phyloP scores from a whole-genome alignment of 805 yeast species.

The Cyberlindnera euphorbiiphila region DNA sequence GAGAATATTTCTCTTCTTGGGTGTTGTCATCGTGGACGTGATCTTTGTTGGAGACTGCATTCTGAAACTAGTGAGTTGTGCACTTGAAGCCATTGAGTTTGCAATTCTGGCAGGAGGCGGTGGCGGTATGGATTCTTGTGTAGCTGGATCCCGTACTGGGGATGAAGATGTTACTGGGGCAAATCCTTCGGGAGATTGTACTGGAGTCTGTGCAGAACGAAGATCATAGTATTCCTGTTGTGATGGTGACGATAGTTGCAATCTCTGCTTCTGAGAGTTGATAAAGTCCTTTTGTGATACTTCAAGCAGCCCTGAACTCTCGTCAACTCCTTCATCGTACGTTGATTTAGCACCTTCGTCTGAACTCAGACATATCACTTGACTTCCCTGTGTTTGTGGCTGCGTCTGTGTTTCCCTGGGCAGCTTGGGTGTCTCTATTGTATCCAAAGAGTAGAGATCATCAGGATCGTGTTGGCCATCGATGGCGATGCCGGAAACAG shows the following conservation, averaged over 20 bases:
- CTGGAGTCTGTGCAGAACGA: slow-evolving; percentile 15
- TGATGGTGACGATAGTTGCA: slow-evolving; percentile 4
- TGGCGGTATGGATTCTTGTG: slow-evolving; percentile 1
- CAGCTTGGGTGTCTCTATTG: not conserved
- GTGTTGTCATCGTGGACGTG: slow-evolving; percentile 12
- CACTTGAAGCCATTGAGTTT: slow-evolving; percentile 16
- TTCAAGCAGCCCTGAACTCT: slow-evolving; percentile 13
- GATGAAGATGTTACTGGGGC: slow-evolving; percentile 10
- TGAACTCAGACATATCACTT: slow-evolving; percentile 6
- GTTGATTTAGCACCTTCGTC: slow-evolving; percentile 1
- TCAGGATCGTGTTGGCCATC: slow-evolving; percentile 12
- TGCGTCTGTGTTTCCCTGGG: not conserved
- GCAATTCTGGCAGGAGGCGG: not conserved
- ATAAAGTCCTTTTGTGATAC: slow-evolving; percentile 16
- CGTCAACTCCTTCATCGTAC: slow-evolving; percentile 3
- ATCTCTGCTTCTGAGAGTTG: slow-evolving; percentile 11
- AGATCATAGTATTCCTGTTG: slow-evolving; percentile 11
- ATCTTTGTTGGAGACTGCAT: slow-evolving; percentile 23
- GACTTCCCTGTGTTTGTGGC: not conserved
- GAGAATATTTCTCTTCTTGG: slow-evolving; percentile 15
- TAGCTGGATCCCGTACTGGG: slow-evolving; percentile 1
- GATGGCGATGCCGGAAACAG: slow-evolving; percentile 14
- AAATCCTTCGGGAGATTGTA: not conserved
- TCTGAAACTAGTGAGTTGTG: slow-evolving; percentile 26
- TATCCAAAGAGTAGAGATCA: slow-evolving; percentile 3